These are phyloP conservation scores for Phytophthora idaei DNA, from an alignment of 352 stramenopile genomes.

Conservation along the genomic window DNA sequence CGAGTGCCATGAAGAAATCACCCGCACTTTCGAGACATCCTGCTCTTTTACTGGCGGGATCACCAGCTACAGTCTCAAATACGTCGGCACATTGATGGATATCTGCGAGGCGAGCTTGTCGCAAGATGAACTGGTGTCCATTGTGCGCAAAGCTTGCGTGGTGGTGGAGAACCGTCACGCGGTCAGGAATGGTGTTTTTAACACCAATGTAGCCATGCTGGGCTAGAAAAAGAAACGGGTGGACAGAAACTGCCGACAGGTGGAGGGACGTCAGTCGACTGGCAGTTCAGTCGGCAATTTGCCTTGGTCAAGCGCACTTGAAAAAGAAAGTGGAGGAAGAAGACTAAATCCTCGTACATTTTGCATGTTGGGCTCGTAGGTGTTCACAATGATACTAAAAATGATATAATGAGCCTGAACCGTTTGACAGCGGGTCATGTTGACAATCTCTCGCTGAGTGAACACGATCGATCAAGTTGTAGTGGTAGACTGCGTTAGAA, in stretches of 20 bases:
- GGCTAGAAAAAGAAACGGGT: constrained; percentile 25
- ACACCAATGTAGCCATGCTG: constrained; percentile 45
- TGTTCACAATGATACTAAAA: constrained; percentile 69
- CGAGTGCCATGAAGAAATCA: constrained; percentile 46
- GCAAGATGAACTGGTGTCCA: constrained; percentile 28
- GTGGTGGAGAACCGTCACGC: constrained; percentile 12
- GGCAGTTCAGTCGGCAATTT: constrained; percentile 31
- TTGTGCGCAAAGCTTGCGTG: constrained; percentile 44
- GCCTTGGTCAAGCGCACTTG: not conserved
- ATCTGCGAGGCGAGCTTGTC: constrained; percentile 43
- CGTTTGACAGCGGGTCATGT: constrained; percentile 48
- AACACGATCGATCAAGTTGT: constrained; percentile 33
- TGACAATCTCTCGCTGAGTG: constrained; percentile 71
- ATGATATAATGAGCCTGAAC: constrained; percentile 88
- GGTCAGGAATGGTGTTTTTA: constrained; percentile 25
- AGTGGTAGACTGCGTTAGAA: not conserved
- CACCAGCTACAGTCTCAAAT: constrained; percentile 76
- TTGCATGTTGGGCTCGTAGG: constrained; percentile 17
- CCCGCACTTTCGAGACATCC: constrained; percentile 34
- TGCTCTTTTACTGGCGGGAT: constrained; percentile 46
- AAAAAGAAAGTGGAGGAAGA: constrained; percentile 4
- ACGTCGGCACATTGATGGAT: constrained; percentile 53
- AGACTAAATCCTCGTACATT: not conserved
- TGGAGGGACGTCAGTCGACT: constrained; percentile 1
- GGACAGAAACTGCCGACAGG: constrained; percentile 23